A percentile compares a stretch with the other conserved stretches of the same genome.
These are phyloP conservation scores for Penicillium diatomitis DNA, from an alignment of 495 filamentous ascomycete species.

Conservation along the genomic window DNA sequence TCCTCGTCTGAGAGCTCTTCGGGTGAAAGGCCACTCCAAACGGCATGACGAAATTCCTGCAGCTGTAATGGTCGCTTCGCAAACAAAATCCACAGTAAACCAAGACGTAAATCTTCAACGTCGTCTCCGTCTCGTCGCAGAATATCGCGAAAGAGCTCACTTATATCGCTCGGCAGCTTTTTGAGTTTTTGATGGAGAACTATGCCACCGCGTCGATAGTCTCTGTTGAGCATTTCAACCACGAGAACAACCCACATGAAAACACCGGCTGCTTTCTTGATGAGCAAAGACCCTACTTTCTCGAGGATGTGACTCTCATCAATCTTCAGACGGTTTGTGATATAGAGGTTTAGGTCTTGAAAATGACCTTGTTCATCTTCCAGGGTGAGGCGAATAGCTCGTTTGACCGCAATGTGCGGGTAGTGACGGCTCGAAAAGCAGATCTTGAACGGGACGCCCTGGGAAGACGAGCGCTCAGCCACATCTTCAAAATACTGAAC, in stretches of 20 bases:
- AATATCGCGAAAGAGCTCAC: constrained; percentile 32
- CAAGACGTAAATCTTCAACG: constrained; percentile 20
- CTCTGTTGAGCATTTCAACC: constrained; percentile 35
- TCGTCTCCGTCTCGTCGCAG: constrained; percentile 20
- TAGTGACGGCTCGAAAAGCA: constrained; percentile 46
- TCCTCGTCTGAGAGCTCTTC: not conserved
- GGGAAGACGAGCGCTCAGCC: constrained; percentile 7
- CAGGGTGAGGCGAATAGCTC: constrained; percentile 21
- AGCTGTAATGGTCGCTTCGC: constrained; percentile 20
- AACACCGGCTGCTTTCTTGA: constrained; percentile 31
- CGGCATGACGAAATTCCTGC: constrained; percentile 25
- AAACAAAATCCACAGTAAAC: constrained; percentile 31
- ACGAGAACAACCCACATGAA: constrained; percentile 44
- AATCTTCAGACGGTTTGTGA: constrained; percentile 14
- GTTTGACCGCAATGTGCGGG: constrained; percentile 31
- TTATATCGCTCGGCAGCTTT: constrained; percentile 26
- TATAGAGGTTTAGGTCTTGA: constrained; percentile 16
- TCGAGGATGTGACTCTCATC: constrained; percentile 6
- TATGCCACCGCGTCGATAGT: constrained; percentile 18
- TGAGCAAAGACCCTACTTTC: constrained; percentile 17
- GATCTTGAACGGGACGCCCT: constrained; percentile 14
- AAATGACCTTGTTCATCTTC: constrained; percentile 21
- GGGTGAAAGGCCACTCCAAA: constrained; percentile 13
- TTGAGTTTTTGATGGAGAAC: constrained; percentile 17
- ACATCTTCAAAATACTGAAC: constrained; percentile 30